Base-by-base conservation (phyloP, 2,329 filamentous ascomycete species). In the Talaromyces piceae region DNA sequence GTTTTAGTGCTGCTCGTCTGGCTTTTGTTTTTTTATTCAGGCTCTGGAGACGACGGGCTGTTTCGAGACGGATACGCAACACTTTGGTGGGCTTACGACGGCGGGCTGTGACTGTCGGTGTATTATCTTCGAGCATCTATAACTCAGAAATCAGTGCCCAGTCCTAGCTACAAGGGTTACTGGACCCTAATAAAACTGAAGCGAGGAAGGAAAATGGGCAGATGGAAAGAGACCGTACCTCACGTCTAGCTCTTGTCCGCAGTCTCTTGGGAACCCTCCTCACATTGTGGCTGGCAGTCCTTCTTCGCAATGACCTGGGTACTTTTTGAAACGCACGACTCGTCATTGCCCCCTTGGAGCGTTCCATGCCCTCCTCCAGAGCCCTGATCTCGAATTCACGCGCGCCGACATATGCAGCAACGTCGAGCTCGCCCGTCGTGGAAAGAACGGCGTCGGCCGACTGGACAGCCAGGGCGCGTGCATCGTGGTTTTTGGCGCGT, bases 201-300 rank as follows among this genome's bases (percentile, higher is more conserved):
- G 20, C 25, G 13, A 43, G 39, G 20, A 18, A 41, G 41, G 25
- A 18, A 9, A 30, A 27, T 28, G 25, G 41, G 46, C 22, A 4
- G 26, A 28, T 18, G 49, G 13, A 25, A 8, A 11, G 13, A n/a
- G 41, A 47, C 23, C 37, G 43, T 60, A 77, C 75, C 75, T 86
- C 82, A 65, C 76, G 75, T 60, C 75, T 79, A 1, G 89, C 90
- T 58, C 86, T 79, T 33, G 72, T 72, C 51, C 86, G 80, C 62
- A 97, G 71, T 56, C 89, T 76, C 63, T 84, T 86, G 2, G 93
- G 93, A 13, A 98, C 85, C 56, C 86, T 81, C 71, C 91, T 95
- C 30, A 87, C 87, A 77, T 98, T 96, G 71, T 98, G 93, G 67
- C 90, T 95, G 18, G 91, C 93, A 0, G 91, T 95, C 60, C 93